These are phyloP conservation scores for Pseudevernia furfuracea DNA, from an alignment of 495 filamentous ascomycete genomes.

Conservation along the genomic window DNA sequence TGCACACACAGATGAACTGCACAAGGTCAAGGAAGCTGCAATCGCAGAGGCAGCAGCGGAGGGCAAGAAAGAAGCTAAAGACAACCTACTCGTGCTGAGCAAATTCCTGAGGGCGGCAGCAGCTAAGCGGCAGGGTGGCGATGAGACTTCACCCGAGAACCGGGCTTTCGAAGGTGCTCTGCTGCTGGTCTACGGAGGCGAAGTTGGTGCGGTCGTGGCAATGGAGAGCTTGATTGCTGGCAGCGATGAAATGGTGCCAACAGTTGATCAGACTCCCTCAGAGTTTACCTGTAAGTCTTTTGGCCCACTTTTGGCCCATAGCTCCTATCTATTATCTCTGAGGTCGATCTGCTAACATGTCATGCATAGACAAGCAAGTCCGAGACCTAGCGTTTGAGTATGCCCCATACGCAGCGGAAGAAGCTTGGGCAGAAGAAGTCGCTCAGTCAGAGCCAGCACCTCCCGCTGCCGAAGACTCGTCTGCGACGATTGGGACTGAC, in stretches of 20 bases:
- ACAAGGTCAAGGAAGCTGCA: constrained; percentile 57
- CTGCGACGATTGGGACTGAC: constrained; percentile 48
- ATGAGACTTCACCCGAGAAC: constrained; percentile 61
- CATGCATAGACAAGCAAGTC: constrained; percentile 34
- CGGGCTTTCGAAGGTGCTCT: constrained; percentile 86
- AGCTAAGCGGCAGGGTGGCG: constrained; percentile 55
- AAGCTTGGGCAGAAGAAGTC: constrained; percentile 41
- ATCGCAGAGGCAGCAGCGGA: constrained; percentile 55
- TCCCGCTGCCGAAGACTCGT: constrained; percentile 35
- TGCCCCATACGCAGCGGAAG: constrained; percentile 37
- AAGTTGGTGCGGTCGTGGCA: constrained; percentile 67
- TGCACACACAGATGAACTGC: constrained; percentile 59
- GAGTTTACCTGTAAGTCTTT: constrained; percentile 66
- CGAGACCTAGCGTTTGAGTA: constrained; percentile 44
- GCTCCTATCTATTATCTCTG: constrained; percentile 24
- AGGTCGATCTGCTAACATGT: not conserved
- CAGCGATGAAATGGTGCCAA: constrained; percentile 59
- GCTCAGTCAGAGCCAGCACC: constrained; percentile 36
- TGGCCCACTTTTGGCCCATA: constrained; percentile 16
- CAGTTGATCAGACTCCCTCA: constrained; percentile 54
- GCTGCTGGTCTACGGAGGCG: constrained; percentile 80
- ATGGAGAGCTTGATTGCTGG: constrained; percentile 83
- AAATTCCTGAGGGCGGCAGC: constrained; percentile 77
- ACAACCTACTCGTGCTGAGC: constrained; percentile 57
- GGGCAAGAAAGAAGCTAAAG: constrained; percentile 42